Evolutionary conservation across 176 grass and related monocot species (phyloP).

Genomic region (Pharus latifolius): DNA sequence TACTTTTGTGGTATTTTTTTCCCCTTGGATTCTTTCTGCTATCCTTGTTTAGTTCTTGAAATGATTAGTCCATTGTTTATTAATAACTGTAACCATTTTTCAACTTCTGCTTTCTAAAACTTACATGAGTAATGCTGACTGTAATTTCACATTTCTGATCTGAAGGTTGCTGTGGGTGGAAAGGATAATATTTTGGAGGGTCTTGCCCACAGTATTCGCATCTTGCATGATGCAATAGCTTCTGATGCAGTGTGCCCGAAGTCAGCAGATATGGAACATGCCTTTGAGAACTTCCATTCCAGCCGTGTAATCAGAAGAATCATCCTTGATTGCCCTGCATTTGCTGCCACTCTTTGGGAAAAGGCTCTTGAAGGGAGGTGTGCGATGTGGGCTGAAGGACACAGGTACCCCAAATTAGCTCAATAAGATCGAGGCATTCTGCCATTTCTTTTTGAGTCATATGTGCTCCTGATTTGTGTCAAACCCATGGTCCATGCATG

Average conservation of each 20-base stretch:
- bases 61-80: not conserved
- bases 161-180: conserved; percentile 65
- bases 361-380: conserved; percentile 61
- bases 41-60: not conserved
- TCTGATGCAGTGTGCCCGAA: conserved; percentile 47
- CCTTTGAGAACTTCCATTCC: conserved; percentile 76
- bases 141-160: not conserved
- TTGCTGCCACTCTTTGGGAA: conserved; percentile 69
- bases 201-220: conserved; percentile 22
- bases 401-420: conserved; percentile 42
- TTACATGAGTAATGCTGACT: not conserved
- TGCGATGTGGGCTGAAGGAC: conserved; percentile 55
- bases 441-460: not conserved
- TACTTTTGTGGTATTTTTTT: not conserved
- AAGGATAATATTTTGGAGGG: conserved; percentile 53
- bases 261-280: conserved; percentile 61
- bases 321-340: conserved; percentile 46
- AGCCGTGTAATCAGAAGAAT: conserved; percentile 67
- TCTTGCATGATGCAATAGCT: conserved; percentile 66
- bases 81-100: not conserved
- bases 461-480: not conserved
- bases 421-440: not conserved
- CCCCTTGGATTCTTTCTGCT: not conserved
- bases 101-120: not conserved
- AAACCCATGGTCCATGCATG: not conserved